A percentile compares a stretch with the other conserved stretches of the same genome.
These are phyloP conservation scores for Spathaspora hagerdaliae DNA, from an alignment of 805 yeast species.

Conservation along the genomic window DNA sequence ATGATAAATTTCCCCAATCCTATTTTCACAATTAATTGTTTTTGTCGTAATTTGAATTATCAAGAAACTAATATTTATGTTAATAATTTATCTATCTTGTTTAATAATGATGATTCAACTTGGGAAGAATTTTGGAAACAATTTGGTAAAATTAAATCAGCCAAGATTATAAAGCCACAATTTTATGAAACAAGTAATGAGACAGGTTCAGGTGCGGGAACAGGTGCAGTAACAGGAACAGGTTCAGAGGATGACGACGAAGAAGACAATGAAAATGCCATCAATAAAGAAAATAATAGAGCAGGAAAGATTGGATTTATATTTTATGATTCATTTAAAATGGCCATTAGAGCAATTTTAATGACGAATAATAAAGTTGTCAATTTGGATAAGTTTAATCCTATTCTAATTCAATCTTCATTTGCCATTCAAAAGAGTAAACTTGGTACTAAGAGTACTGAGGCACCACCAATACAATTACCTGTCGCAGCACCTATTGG, in stretches of 20 bases:
- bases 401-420: conserved; percentile 30
- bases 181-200: conserved; percentile 17
- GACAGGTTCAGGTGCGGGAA: neutral
- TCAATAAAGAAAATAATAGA: conserved; percentile 1
- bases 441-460: neutral
- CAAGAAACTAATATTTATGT: conserved; percentile 76
- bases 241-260: conserved; percentile 1
- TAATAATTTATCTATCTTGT: conserved; percentile 53
- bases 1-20: conserved; percentile 8
- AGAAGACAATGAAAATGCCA: neutral
- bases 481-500: neutral
- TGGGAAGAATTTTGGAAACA: conserved; percentile 39
- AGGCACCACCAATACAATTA: neutral
- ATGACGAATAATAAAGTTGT: conserved; percentile 41
- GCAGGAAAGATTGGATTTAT: conserved; percentile 55
- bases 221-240: neutral
- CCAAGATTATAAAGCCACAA: conserved; percentile 41
- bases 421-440: conserved; percentile 35
- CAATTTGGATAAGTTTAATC: conserved; percentile 13
- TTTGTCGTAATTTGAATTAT: conserved; percentile 25
- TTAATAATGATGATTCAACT: conserved; percentile 49
- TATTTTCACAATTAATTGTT: conserved; percentile 10
- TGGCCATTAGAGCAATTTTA: conserved; percentile 61
- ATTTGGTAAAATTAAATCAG: conserved; percentile 37
- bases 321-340: conserved; percentile 51